These are phyloP conservation scores for Fusarium hainanense DNA, from an alignment of 2,329 filamentous ascomycete genomes.

Conservation along the genomic window DNA sequence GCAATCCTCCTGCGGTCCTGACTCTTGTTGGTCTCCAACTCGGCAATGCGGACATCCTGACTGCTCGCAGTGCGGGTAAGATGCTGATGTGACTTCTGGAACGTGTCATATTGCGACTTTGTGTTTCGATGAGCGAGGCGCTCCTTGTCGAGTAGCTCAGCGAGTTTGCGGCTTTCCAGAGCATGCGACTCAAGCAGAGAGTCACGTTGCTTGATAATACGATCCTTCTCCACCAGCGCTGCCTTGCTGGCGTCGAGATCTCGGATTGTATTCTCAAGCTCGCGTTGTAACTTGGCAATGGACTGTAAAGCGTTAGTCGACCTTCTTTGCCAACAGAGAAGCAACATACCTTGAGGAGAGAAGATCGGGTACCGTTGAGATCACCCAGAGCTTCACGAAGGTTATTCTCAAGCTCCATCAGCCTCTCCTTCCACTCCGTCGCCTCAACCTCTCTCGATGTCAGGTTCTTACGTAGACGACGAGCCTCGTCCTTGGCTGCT, in stretches of 20 bases:
- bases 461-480: constrained; percentile 83
- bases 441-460: constrained; percentile 88
- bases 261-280: constrained; percentile 84
- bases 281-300: constrained; percentile 86
- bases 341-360: constrained; percentile 76
- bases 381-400: constrained; percentile 89
- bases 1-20: constrained; percentile 82
- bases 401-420: constrained; percentile 90
- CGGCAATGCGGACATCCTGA: constrained; percentile 84
- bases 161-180: constrained; percentile 84
- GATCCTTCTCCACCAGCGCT: constrained; percentile 88
- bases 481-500: constrained; percentile 84
- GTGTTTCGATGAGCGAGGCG: constrained; percentile 85
- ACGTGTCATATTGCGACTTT: constrained; percentile 86
- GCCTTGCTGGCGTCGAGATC: constrained; percentile 84
- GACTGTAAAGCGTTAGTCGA: constrained; percentile 61
- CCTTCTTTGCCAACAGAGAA: neutral
- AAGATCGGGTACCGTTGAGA: constrained; percentile 85
- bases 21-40: constrained; percentile 83
- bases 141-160: constrained; percentile 92
- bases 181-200: constrained; percentile 87
- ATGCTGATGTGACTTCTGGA: constrained; percentile 87
- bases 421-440: constrained; percentile 87
- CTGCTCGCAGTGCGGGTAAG: constrained; percentile 86
- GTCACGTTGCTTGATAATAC: constrained; percentile 89